Evolutionary conservation across 2,329 filamentous ascomycete species (phyloP), one percentile per base, ranked within the genome.

Genomic region (Trematosphaeria pertusa): DNA sequence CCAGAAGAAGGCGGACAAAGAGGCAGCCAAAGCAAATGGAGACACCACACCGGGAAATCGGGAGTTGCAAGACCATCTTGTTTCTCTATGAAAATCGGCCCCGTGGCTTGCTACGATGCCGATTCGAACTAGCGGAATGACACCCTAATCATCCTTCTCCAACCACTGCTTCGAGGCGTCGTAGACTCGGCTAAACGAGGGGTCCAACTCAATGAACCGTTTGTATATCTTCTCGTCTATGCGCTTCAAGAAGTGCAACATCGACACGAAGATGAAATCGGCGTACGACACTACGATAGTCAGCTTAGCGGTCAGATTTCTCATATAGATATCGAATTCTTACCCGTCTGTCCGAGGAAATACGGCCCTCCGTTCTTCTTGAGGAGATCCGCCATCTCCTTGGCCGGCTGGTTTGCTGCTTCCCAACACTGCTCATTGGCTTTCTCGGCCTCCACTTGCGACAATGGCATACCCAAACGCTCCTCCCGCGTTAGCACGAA

Each of bases 281-380:
- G 71, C 71, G 54, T 73, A 73, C 8, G 70, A 72, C 5, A 70
- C 71, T 67, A 31, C n/a, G 3, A 4, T 14, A 4, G 4, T 19
- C 22, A 30, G 81, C 77, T 1, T 81, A 68, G 45, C 86, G 81
- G 61, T 86, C 81, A 87, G 28, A n/a, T n/a, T n/a, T n/a, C n/a
- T n/a, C n/a, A n/a, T n/a, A n/a, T n/a, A n/a, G n/a, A 20, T 34
- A 20, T 7, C 12, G 1, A 22, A 12, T 12, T 48, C 65, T 60
- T 31, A 71, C 70, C 71, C 48, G 75, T 77, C 36, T 78, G 69
- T 0, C 87, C 87, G 50, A 81, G 37, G 43, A 89, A 83, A 62
- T 82, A 89, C 0, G 82, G 81, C 0, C 87, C 87, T 0, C 71
- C 62, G 28, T 80, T 80, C 68, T 84, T 80, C 56, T 78, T 78